Percentiles rank a stretch among this genome's conserved stretches.
These are phyloP conservation scores for Umbelopsis vinacea DNA, from an alignment of 192 early-diverging fungal genomes.

Conservation along the genomic window DNA sequence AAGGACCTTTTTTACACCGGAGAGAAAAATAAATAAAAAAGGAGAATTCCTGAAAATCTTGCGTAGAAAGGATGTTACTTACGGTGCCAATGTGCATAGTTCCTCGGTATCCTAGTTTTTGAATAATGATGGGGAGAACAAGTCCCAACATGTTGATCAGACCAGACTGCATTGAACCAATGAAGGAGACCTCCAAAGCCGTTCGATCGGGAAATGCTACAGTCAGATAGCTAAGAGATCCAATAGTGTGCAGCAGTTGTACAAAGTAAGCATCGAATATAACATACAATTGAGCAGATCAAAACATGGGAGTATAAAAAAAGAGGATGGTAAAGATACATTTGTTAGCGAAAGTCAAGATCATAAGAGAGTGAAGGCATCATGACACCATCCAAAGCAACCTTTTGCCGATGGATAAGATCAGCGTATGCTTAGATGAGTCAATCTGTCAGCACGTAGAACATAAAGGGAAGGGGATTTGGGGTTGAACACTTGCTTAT, in stretches of 20 bases:
- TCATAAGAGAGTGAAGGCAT: too few relatives aligned
- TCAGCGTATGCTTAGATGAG: not conserved
- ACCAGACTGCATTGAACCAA: conserved; percentile 34
- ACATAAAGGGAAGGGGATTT: not conserved
- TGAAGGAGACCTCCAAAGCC: conserved; percentile 34
- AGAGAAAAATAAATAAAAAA: not conserved
- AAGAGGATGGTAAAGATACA: conserved; percentile 2
- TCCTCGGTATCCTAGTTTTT: conserved; percentile 34
- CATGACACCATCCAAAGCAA: too few relatives aligned
- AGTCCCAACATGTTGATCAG: conserved; percentile 27
- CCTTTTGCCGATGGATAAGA: not conserved
- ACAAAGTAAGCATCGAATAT: not conserved
- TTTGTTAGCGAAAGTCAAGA: not conserved
- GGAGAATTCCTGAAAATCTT: not conserved
- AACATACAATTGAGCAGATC: not conserved
- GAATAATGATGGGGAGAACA: conserved; percentile 37
- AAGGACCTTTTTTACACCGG: conserved; percentile 18
- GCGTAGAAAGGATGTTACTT: not conserved
- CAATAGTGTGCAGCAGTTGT: not conserved
- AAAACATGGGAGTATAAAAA: not conserved
- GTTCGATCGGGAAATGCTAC: not conserved
- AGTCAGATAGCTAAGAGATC: not conserved
- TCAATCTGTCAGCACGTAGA: not conserved
- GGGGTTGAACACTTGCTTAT: conserved; percentile 18
- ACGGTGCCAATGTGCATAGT: conserved; percentile 38